phyloP scores from a whole-genome alignment of 164 flowering plant genomes.

The Akebia trifoliata region DNA sequence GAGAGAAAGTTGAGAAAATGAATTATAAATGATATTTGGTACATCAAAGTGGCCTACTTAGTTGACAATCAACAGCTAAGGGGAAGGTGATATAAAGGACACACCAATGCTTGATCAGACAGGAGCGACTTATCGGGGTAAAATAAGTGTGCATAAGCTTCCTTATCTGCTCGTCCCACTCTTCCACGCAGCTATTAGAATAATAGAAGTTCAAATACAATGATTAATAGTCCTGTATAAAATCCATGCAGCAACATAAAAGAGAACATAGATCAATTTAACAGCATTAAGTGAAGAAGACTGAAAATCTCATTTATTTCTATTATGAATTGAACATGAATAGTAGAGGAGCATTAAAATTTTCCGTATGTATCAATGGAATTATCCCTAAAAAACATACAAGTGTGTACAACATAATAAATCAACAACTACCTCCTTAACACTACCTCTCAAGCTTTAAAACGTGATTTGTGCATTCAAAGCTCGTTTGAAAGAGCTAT shows the following conservation, averaged over 20 bases:
- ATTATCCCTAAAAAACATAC: no score
- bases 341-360: no score
- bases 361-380: no score
- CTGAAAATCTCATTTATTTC: not conserved
- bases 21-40: not conserved
- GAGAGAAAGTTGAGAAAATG: not conserved
- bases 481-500: no score
- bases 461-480: no score
- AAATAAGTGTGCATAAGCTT: constrained; percentile 87
- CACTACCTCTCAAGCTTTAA: no score
- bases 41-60: not conserved
- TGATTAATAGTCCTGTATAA: not conserved
- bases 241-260: not conserved
- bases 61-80: not conserved
- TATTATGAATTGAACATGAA: no score
- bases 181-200: constrained; percentile 79
- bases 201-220: constrained; percentile 9
- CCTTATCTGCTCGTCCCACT: constrained; percentile 94
- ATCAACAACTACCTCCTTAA: no score
- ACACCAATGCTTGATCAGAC: constrained; percentile 74
- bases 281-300: not conserved
- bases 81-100: constrained; percentile 14
- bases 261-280: not conserved
- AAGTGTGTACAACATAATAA: no score
- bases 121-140: constrained; percentile 77